A percentile compares a stretch with the other conserved stretches of the same genome.
Conservation (phyloP, 2,329 filamentous ascomycete genomes). For the Dissoconium aciculare region DNA sequence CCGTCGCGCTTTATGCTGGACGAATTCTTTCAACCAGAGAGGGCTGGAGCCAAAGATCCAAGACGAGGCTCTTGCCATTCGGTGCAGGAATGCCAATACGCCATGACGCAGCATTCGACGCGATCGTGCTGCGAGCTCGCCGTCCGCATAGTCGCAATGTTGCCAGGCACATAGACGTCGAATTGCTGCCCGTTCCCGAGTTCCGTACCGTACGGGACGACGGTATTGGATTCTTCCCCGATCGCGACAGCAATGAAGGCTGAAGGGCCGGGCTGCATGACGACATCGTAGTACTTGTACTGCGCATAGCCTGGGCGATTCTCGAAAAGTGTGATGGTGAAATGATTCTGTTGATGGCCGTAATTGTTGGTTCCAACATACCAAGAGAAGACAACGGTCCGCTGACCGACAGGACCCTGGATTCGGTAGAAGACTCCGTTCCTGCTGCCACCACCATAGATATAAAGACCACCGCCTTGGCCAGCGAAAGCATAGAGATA, state of each 20-base stretch:
- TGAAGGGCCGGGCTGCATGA: neutral
- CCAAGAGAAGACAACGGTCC: slow-evolving; percentile 1
- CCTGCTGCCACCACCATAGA: neutral
- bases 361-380: neutral
- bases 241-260: neutral
- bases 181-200: neutral
- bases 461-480: neutral
- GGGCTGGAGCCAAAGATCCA: neutral
- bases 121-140: neutral
- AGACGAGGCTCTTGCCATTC: neutral
- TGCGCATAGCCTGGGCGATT: slow-evolving; percentile 1
- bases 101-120: slow-evolving; percentile 1
- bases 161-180: neutral
- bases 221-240: neutral
- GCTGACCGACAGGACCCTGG: neutral
- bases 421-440: neutral
- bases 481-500: neutral
- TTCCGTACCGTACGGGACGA: neutral
- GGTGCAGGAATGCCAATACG: neutral
- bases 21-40: too few species aligned
- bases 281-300: slow-evolving; percentile 1
- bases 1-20: too few species aligned
- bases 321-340: neutral
- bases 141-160: neutral
- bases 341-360: slow-evolving; percentile 1